A percentile compares a stretch with the other conserved stretches of the same genome.
phyloP scores from a whole-genome alignment of 371 early-diverging fungal genomes.

The Mortierella sp. region DNA sequence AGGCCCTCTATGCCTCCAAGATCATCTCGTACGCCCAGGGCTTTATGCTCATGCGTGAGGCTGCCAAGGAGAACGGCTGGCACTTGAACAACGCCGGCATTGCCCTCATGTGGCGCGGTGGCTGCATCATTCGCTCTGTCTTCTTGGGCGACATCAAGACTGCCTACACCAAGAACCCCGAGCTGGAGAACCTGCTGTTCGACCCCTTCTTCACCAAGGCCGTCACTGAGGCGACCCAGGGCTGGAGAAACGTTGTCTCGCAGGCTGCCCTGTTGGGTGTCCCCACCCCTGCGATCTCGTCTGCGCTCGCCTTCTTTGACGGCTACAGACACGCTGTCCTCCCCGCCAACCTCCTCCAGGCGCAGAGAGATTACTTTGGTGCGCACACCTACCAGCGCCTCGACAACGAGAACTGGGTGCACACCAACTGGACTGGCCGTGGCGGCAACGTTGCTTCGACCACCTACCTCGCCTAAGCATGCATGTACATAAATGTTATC shows the following conservation, averaged over 20 bases:
- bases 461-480: slow-evolving; percentile 71
- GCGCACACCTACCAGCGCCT: slow-evolving; percentile 96
- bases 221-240: slow-evolving; percentile 83
- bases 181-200: slow-evolving; percentile 90
- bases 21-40: slow-evolving; percentile 99
- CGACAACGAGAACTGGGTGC: slow-evolving; percentile 81
- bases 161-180: slow-evolving; percentile 90
- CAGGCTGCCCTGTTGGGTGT: slow-evolving; percentile 89
- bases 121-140: slow-evolving; percentile 98
- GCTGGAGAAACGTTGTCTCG: slow-evolving; percentile 93
- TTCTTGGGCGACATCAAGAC: slow-evolving; percentile 97
- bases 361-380: slow-evolving; percentile 99
- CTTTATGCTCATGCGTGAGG: slow-evolving; percentile 98
- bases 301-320: slow-evolving; percentile 97
- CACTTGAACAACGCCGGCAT: slow-evolving; percentile 96
- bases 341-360: slow-evolving; percentile 98
- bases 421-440: slow-evolving; percentile 98
- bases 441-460: slow-evolving; percentile 84
- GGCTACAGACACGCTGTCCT: slow-evolving; percentile 92
- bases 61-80: slow-evolving; percentile 94
- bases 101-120: slow-evolving; percentile 99
- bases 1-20: slow-evolving; percentile 97
- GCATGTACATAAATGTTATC: neutral
- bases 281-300: slow-evolving; percentile 92
- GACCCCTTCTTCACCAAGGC: slow-evolving; percentile 96